A percentile compares a stretch with the other conserved stretches of the same genome.
These are phyloP conservation scores for Marasmius oreades DNA, from an alignment of 1,284 basidiomycete species.

Conservation along the genomic window DNA sequence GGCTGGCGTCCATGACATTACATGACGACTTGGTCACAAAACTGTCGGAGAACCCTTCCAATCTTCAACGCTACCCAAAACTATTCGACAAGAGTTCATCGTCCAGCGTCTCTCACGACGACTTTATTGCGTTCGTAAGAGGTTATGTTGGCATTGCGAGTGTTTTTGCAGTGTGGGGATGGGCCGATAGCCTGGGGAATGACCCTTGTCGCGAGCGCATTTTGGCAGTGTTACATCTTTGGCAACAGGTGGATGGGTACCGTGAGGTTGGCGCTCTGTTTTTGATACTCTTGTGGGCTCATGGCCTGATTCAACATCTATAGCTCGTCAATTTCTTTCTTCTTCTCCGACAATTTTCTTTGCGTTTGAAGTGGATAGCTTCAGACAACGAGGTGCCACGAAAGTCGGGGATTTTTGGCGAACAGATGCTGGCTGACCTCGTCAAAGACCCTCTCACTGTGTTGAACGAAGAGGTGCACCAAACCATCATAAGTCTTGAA, in stretches of 20 bases:
- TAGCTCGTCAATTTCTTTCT: constrained; percentile 68
- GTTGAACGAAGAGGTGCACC: constrained; percentile 51
- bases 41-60: constrained; percentile 39
- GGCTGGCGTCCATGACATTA: constrained; percentile 62
- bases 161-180: constrained; percentile 73
- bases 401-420: constrained; percentile 59
- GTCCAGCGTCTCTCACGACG: constrained; percentile 41
- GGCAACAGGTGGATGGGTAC: constrained; percentile 67
- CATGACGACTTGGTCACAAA: constrained; percentile 47
- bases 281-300: constrained; percentile 4
- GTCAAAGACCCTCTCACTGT: constrained; percentile 58
- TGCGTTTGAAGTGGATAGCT: constrained; percentile 60
- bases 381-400: constrained; percentile 55
- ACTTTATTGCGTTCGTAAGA: constrained; percentile 60
- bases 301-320: constrained; percentile 10
- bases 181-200: constrained; percentile 73
- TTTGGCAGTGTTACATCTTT: constrained; percentile 59
- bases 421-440: constrained; percentile 62
- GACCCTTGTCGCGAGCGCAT: constrained; percentile 58
- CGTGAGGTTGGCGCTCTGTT: constrained; percentile 43
- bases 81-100: constrained; percentile 28
- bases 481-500: constrained; percentile 50
- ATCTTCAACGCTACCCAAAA: constrained; percentile 31
- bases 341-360: constrained; percentile 58
- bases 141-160: constrained; percentile 64